Evolutionary conservation across 805 yeast genomes (phyloP).

Genomic region (Isabelozyma pseudorhagii): DNA sequence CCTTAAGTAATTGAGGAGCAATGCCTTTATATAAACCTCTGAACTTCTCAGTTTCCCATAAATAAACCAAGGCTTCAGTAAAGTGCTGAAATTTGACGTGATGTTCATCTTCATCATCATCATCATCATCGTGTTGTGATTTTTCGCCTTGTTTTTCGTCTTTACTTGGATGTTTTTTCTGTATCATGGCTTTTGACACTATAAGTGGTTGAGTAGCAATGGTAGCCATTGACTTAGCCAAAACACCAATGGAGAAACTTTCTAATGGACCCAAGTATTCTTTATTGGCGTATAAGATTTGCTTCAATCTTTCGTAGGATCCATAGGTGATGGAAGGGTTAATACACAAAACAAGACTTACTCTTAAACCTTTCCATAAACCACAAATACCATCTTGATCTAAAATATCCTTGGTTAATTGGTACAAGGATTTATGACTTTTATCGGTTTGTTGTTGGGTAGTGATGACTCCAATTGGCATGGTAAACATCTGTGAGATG

Average conservation of each 20-base stretch:
- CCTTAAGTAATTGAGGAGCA: constrained; percentile 76
- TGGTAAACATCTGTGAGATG: constrained; percentile 72
- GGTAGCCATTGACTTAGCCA: constrained; percentile 79
- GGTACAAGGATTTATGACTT: constrained; percentile 27
- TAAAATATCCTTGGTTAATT: constrained; percentile 46
- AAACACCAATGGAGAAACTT: constrained; percentile 71
- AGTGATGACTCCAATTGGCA: constrained; percentile 77
- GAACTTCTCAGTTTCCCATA: constrained; percentile 63
- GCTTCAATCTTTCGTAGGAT: constrained; percentile 65
- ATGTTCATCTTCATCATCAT: constrained; percentile 26
- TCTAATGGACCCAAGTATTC: constrained; percentile 55
- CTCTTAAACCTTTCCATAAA: constrained; percentile 82
- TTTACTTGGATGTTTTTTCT: constrained; percentile 36
- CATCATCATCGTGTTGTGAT: constrained; percentile 23
- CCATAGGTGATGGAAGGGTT: constrained; percentile 90
- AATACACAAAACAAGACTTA: constrained; percentile 69
- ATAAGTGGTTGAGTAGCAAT: constrained; percentile 80
- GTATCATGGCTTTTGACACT: constrained; percentile 80
- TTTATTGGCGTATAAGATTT: constrained; percentile 41
- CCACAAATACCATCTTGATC: constrained; percentile 66
- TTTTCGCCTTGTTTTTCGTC: constrained; percentile 10
- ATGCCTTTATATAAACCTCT: constrained; percentile 74
- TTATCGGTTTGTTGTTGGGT: constrained; percentile 56
- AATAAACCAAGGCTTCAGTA: constrained; percentile 58
- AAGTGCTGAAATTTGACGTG: constrained; percentile 52